A percentile compares a stretch with the other conserved stretches of the same genome.
Conservation (phyloP, 2,329 filamentous ascomycete genomes). For the Elsinoe ampelina region DNA sequence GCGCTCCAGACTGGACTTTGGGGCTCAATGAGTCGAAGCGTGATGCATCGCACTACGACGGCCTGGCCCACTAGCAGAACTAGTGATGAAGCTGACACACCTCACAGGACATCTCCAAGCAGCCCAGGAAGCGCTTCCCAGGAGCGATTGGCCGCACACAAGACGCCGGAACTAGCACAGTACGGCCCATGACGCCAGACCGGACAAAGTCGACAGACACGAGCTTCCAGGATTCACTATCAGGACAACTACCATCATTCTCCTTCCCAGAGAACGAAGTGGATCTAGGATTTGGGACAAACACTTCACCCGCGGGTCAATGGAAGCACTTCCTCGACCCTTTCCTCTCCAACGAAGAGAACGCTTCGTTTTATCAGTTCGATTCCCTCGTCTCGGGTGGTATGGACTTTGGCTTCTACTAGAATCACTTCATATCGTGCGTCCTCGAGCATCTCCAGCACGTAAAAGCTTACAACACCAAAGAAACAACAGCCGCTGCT, state of each 20-base stretch:
- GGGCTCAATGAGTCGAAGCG: no score
- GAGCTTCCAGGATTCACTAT: background rate
- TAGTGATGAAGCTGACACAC: background rate
- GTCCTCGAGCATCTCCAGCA: background rate
- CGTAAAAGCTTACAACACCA: background rate
- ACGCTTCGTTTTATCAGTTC: constrained; percentile 1
- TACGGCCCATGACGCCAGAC: background rate
- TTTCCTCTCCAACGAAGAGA: background rate
- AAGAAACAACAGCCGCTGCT: background rate
- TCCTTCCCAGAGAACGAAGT: background rate
- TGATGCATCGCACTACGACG: no score
- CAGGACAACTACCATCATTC: background rate
- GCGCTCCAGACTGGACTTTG: no score
- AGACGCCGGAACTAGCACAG: background rate
- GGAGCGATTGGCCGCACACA: background rate
- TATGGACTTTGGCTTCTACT: constrained; percentile 8
- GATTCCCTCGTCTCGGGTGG: constrained; percentile 7
- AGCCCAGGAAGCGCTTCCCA: constrained; percentile 9
- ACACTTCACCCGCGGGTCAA: background rate
- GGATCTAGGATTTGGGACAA: background rate
- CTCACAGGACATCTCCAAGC: constrained; percentile 5
- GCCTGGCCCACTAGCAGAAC: no score
- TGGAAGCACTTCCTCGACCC: constrained; percentile 9
- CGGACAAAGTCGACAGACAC: background rate
- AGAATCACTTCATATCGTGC: no score